Base-by-base conservation (phyloP, 371 early-diverging fungal genomes). In the Vairimorpha necatrix region DNA sequence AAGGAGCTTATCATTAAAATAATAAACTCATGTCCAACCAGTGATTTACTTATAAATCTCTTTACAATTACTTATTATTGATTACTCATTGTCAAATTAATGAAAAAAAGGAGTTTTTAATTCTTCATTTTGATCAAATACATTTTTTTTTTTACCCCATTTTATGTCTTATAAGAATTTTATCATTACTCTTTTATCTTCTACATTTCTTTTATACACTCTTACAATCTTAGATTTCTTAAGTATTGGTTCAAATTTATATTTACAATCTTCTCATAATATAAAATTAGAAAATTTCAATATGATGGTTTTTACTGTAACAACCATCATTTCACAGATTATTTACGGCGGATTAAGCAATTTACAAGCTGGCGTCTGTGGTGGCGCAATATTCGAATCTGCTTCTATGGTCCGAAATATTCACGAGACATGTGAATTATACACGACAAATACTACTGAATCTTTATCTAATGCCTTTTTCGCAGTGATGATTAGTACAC, bases 301-400 rank as follows among this genome's bases (percentile, higher is more conserved):
- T 33, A 56, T 56, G 20, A 54, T 28, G 6, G 46, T 69, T 24
- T 69, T 53, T 28, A 30, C 46, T n/a, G n/a, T 26, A 11, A 34
- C 50, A 1, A 32, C 32, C 9, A 69, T 69, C 24, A 38, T 24
- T 3, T 14, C 69, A 18, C 69, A 69, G 54, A 54, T 32, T 53
- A 24, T 69, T 6, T 69, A 34, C 22, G 69, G 69, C 20, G 30
- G 53, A 38, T 69, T 69, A 34, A 30, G 32, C 33, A 7, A 14
- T 16, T 38, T 69, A 22, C 26, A 36, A 6, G 58, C 69, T 36
- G 72, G 71, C 26, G 34, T 76, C 0, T 36, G 42, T 9, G 70
- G 76, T 33, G 48, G 61, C 0, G 32, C 67, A 1, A 72, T 76
- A 13, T 76, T 62, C 62, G 76, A 76, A 36, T 48, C 76, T n/a